Evolutionary conservation across 768 basidiomycete species (phyloP).

Genomic region (Udeniomyces megalosporus): DNA sequence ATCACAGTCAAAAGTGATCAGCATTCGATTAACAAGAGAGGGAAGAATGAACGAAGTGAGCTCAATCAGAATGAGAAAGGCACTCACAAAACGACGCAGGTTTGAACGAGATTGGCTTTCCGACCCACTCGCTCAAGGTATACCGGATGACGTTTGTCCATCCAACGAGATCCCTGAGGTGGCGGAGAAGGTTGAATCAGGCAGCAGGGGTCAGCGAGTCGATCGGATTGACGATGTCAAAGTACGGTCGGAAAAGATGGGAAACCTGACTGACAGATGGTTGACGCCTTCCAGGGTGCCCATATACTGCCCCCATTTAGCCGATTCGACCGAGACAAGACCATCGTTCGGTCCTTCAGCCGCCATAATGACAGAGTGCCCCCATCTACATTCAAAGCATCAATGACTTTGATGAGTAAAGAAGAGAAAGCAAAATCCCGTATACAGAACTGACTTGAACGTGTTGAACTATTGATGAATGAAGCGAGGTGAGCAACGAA

Average conservation of each 20-base stretch:
- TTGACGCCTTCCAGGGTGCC: constrained; percentile 84
- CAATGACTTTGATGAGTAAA: neutral
- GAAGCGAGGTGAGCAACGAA: neutral
- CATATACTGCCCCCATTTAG: constrained; percentile 87
- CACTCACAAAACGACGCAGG: constrained; percentile 69
- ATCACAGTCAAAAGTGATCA: too few relatives aligned
- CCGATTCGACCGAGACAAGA: constrained; percentile 69
- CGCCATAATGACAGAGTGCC: constrained; percentile 62
- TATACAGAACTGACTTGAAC: constrained; percentile 41
- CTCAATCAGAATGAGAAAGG: neutral
- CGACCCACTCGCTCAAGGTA: constrained; percentile 75
- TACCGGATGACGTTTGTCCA: constrained; percentile 52
- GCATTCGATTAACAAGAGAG: neutral
- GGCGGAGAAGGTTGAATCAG: neutral
- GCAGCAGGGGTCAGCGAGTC: neutral
- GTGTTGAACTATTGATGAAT: constrained; percentile 48
- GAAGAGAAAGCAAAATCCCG: neutral
- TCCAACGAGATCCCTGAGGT: constrained; percentile 39
- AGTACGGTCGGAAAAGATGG: neutral
- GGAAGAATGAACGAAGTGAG: neutral
- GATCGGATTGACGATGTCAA: constrained; percentile 9
- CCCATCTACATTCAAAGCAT: constrained; percentile 33
- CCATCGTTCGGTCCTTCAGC: constrained; percentile 92
- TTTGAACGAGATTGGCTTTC: constrained; percentile 76
- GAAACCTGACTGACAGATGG: constrained; percentile 43